phyloP scores from a whole-genome alignment of 441 rosid species.

The Melastoma candidum region DNA sequence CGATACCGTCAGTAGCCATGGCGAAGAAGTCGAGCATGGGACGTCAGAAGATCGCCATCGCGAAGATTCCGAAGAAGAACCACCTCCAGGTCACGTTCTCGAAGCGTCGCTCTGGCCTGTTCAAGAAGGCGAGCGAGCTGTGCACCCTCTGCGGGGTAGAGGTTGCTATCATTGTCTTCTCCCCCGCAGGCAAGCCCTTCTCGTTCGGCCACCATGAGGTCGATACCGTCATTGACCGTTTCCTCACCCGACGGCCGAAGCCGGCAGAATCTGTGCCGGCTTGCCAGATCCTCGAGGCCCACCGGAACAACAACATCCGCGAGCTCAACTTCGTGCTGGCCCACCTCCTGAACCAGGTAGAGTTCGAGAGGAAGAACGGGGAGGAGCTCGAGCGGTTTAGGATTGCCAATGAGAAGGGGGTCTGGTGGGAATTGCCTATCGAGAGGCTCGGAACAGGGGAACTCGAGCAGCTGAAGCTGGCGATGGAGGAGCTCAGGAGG shows the following conservation, averaged over 20 bases:
- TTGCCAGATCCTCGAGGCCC: slow-evolving; percentile 5
- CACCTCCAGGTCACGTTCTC: slow-evolving; percentile 10
- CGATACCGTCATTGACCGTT: slow-evolving; percentile 4
- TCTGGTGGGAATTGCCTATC: slow-evolving; percentile 12
- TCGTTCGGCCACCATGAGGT: slow-evolving; percentile 11
- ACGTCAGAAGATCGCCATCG: slow-evolving; percentile 10
- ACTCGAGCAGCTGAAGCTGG: slow-evolving; percentile 10
- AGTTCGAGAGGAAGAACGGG: slow-evolving; percentile 11
- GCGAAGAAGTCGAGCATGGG: slow-evolving; percentile 11
- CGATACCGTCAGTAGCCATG: background rate
- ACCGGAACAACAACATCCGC: slow-evolving; percentile 3
- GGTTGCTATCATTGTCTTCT: slow-evolving; percentile 6
- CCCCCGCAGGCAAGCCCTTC: slow-evolving; percentile 11
- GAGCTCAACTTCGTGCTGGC: slow-evolving; percentile 6
- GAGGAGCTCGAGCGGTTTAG: slow-evolving; percentile 10
- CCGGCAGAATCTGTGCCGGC: background rate
- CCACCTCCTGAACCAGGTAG: slow-evolving; percentile 10
- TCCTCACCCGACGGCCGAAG: slow-evolving; percentile 2
- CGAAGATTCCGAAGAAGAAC: slow-evolving; percentile 6
- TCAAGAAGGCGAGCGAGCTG: slow-evolving; percentile 9
- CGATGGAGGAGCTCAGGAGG: slow-evolving; percentile 11
- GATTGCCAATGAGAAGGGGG: background rate
- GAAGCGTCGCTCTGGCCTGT: slow-evolving; percentile 10
- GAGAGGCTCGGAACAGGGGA: slow-evolving; percentile 2
- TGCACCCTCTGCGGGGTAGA: slow-evolving; percentile 9